A percentile compares a stretch with the other conserved stretches of the same genome.
These are phyloP conservation scores for Avena insularis DNA, from an alignment of 176 grass and related monocot species.

Conservation along the genomic window DNA sequence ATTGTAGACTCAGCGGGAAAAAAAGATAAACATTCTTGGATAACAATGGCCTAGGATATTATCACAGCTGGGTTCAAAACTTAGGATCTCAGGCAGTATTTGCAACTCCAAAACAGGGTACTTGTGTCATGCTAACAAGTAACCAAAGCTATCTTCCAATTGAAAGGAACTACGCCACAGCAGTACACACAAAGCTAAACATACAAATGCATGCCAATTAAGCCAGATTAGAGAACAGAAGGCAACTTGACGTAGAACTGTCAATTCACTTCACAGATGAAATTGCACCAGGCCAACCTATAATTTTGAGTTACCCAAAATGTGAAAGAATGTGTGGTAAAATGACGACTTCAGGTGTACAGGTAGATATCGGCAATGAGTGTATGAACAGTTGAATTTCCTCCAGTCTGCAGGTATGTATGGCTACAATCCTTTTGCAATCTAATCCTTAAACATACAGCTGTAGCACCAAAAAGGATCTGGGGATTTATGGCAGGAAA, in stretches of 20 bases:
- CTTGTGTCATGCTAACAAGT: neutral
- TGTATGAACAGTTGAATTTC: neutral
- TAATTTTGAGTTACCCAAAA: slow-evolving; percentile 13
- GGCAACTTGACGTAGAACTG: neutral
- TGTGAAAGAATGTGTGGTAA: neutral
- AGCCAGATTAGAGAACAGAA: slow-evolving; percentile 33
- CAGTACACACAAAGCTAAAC: neutral
- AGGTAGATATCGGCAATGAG: neutral
- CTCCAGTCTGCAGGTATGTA: slow-evolving; percentile 6
- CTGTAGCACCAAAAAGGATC: neutral
- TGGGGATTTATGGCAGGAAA: neutral
- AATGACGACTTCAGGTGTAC: neutral
- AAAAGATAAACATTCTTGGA: neutral
- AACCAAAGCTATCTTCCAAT: slow-evolving; percentile 1
- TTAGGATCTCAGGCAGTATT: slow-evolving; percentile 1
- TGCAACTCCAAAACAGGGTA: slow-evolving; percentile 15
- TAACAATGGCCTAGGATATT: neutral
- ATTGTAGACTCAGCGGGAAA: neutral
- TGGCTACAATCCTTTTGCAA: neutral
- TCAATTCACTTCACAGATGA: slow-evolving; percentile 27
- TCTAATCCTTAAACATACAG: neutral
- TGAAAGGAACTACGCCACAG: slow-evolving; percentile 32
- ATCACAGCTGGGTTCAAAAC: slow-evolving; percentile 6
- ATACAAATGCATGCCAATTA: slow-evolving; percentile 25
- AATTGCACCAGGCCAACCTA: slow-evolving; percentile 15